Base-by-base conservation (phyloP, 2,329 filamentous ascomycete genomes). In the Cercospora berteroae region DNA sequence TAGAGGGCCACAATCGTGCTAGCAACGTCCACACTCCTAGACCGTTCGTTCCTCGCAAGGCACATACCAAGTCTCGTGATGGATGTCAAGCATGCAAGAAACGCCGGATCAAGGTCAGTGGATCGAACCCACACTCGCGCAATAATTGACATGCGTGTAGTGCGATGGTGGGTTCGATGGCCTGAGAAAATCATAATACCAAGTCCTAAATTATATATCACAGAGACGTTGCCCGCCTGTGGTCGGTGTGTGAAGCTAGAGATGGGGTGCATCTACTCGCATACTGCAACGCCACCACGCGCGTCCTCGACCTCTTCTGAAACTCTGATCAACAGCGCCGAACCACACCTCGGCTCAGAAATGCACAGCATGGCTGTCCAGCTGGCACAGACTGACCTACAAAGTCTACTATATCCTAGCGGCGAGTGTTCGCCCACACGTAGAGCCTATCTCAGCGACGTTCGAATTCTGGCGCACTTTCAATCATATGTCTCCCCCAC, bases 1-100 rank as follows among this genome's bases (percentile, higher is more conserved):
- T 61, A 29, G 12, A 62, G 13, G 10, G 42, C 1, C 42, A 55
- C 42, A 36, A 36, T 23, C 55, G 29, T 58, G 31, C 31, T 18
- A 13, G 55, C 20, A 13, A n/a, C 2, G 3, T n/a, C 3, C 4
- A 10, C 20, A 1, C 29, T 3, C 55, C 29, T n/a, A 64, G 27
- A 27, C 29, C 52, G 4, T 64, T 67, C 42, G 20, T 64, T 3
- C 56, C 65, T 29, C 61, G 65, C 6, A 67, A 64, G 58, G 42
- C 65, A 27, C 65, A 67, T 29, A 61, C 25, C 13, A 67, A 67
- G 25, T 67, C 65, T 27, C 55, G 65, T 4, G 31, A 55, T 20
- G 65, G 65, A 25, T 67, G 65, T 33, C 61, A 33, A 20, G 42
- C 33, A 20, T 67, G 65, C 65, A 67, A 67, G 56, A 55, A 36